Base-by-base conservation (phyloP, 495 filamentous ascomycete genomes). In the Extremus antarcticus region DNA sequence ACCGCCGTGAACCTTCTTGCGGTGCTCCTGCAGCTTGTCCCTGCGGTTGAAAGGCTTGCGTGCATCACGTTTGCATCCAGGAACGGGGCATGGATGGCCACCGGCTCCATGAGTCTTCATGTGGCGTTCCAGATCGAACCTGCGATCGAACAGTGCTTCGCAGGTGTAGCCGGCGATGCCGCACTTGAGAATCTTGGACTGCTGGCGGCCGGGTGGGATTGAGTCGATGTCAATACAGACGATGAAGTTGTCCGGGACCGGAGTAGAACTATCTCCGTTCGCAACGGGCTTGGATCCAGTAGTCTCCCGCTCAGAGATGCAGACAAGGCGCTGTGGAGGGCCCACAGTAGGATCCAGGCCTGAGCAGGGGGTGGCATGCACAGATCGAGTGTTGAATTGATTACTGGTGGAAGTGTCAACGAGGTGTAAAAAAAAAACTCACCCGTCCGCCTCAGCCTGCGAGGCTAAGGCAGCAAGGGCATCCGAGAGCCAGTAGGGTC, bases 121-220 rank as follows among this genome's bases (percentile, higher is more conserved):
- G 51, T 53, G 51, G 19, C 40, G 51, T 39, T 53, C 23, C 15
- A 53, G 22, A 16, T 53, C 51, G 23, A 24, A 46, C 8, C 4
- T 22, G 38, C 51, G 39, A 21, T 53, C 41, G 51, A 46, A 53
- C 3, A 45, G 51, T 20, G 8, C 25, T 21, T 20, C 40, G 13
- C 38, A 45, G n/a, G 41, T 25, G 40, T 39, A 53, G 41, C 41
- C 41, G n/a, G 41, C 41, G 20, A 53, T 7, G 11, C 51, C 51
- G 24, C 51, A 53, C 32, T 25, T 13, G 4, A 53, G 40, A 39
- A 43, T 53, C 51, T 53, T 53, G 19, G 38, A 16, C 17, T 4
- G 13, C 40, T 53, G 38, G 9, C 51, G 29, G 22, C 51, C 51
- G 11, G 39, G 24, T 11, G 38, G 25, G 24, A 46, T 46, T n/a